Evolutionary conservation across 2,329 filamentous ascomycete genomes (phyloP).

Genomic region (Penicillium sp.): DNA sequence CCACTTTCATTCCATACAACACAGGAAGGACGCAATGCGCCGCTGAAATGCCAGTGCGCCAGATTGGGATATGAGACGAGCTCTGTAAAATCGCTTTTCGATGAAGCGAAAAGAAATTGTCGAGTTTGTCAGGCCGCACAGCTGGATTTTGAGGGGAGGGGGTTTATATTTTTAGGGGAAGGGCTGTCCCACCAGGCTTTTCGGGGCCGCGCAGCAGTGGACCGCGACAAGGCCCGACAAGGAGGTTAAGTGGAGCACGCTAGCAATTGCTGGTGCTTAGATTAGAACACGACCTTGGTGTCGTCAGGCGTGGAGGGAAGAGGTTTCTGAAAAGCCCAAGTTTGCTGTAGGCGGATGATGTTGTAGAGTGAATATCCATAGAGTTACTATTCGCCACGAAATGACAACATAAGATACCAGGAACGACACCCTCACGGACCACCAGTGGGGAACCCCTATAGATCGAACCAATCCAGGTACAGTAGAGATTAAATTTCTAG

Average conservation of each 20-base stretch:
- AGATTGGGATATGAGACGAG: background rate
- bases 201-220: conserved; percentile 33
- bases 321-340: background rate
- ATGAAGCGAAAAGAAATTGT: background rate
- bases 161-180: background rate
- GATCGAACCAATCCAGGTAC: background rate
- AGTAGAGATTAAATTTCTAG: background rate
- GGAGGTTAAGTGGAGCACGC: conserved; percentile 27
- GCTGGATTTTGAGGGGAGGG: conserved; percentile 4
- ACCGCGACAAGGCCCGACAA: conserved; percentile 20
- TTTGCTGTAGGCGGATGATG: background rate
- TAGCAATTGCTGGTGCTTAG: conserved; percentile 24
- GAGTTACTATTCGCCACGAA: background rate
- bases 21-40: background rate
- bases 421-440: background rate
- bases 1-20: conserved; percentile 12
- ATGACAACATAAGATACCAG: background rate
- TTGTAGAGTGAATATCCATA: too few species aligned
- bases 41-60: background rate
- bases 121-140: background rate
- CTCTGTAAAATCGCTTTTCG: background rate
- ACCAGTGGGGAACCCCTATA: background rate
- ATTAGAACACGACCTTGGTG: conserved; percentile 25
- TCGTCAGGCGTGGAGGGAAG: conserved; percentile 13
- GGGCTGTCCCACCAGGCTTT: conserved; percentile 24